Percentiles rank a stretch among this genome's conserved stretches.
Evolutionary conservation across 1,139 yeast genomes (phyloP).

Genomic region (Sugiyamaella xylanicola): DNA sequence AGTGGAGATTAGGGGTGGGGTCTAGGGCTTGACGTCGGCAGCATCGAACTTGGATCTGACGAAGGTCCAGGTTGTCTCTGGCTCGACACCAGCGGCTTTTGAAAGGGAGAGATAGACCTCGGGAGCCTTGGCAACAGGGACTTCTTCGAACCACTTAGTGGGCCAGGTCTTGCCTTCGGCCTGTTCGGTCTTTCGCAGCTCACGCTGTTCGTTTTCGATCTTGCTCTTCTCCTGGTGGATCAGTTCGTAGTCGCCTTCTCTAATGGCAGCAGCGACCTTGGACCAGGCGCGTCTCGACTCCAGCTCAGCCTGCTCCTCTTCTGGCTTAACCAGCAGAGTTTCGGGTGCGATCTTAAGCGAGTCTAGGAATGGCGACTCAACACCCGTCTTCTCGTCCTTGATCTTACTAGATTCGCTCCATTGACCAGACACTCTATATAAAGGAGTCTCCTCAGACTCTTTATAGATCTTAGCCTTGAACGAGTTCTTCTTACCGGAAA

Average conservation of each 20-base stretch:
- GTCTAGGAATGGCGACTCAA: conserved; percentile 66
- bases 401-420: conserved; percentile 79
- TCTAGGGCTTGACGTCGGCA: conserved; percentile 35
- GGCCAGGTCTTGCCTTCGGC: conserved; percentile 67
- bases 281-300: conserved; percentile 87
- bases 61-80: conserved; percentile 39
- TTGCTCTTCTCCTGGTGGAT: conserved; percentile 73
- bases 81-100: conserved; percentile 29
- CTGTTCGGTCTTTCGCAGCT: conserved; percentile 68
- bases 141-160: conserved; percentile 67
- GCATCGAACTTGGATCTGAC: conserved; percentile 32
- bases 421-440: conserved; percentile 83
- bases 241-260: conserved; percentile 67
- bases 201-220: conserved; percentile 84
- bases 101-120: conserved; percentile 28
- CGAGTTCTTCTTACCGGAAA: conserved; percentile 92
- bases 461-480: conserved; percentile 81
- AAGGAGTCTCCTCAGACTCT: conserved; percentile 61
- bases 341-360: conserved; percentile 57
- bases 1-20: neutral
- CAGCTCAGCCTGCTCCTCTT: conserved; percentile 70
- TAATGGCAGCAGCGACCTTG: conserved; percentile 86
- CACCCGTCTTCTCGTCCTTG: conserved; percentile 40
- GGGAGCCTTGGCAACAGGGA: conserved; percentile 30
- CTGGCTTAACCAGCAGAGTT: conserved; percentile 70